phyloP scores from a whole-genome alignment of 371 early-diverging fungal species.

The Synchytrium microbalum region DNA sequence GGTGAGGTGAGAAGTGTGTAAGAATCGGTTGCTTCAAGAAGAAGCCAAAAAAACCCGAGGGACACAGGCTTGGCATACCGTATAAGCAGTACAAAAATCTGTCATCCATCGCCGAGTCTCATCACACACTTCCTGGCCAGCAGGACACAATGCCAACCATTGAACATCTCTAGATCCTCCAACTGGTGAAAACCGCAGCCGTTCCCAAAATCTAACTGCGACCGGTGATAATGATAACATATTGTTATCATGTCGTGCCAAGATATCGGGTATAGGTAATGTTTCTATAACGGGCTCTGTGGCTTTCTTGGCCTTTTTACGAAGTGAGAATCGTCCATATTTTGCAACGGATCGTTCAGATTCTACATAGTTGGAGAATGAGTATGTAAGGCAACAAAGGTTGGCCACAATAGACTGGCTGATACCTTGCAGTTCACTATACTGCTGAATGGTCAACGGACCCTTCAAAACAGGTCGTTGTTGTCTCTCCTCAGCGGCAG shows the following conservation, averaged over 20 bases:
- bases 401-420: background rate
- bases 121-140: conserved; percentile 3
- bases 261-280: background rate
- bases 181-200: background rate
- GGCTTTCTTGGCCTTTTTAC: conserved; percentile 1
- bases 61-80: background rate
- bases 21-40: background rate
- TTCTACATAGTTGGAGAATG: background rate
- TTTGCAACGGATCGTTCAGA: background rate
- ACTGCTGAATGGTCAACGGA: conserved; percentile 11
- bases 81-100: background rate
- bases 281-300: conserved; percentile 4
- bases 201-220: conserved; percentile 3
- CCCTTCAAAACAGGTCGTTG: background rate
- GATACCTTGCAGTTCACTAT: conserved; percentile 8
- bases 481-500: background rate
- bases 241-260: background rate
- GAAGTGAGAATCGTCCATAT: conserved; percentile 3
- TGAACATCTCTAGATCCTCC: background rate
- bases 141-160: conserved; percentile 7
- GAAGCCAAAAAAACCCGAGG: too few species aligned
- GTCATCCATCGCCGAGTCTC: background rate
- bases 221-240: background rate
- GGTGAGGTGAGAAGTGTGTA: background rate
- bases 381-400: background rate